Base-by-base conservation (phyloP, 2,329 filamentous ascomycete species). In the Lizonia empirigonia region DNA sequence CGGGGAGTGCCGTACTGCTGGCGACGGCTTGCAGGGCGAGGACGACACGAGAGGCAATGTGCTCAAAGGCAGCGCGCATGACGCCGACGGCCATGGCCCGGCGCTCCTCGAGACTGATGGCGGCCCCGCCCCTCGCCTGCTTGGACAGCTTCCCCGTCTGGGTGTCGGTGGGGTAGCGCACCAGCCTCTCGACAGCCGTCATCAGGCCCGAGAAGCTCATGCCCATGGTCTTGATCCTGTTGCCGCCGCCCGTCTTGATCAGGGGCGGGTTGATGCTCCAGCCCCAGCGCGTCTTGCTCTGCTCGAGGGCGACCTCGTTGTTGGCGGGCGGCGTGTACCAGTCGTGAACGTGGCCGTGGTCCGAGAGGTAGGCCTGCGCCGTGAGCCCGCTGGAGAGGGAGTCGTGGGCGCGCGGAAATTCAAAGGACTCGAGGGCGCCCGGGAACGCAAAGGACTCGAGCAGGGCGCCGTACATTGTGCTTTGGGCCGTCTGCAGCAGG, bases 1-100 rank as follows among this genome's bases (percentile, higher is more conserved):
- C 87, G 16, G 59, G 53, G 19, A 50, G 26, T 9, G 30, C 19
- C 13, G 55, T 46, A 13, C 24, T n/a, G 3, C 34, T 13, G 1
- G 23, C 22, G 12, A 47, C 44, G 9, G 69, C 64, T 37, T 81
- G 73, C n/a, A 96, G 77, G 1, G 84, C 88, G 34, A 94, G 77
- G 12, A 93, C 71, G 2, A 94, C 80, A 8, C 93, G 83, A 58
- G 85, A 88, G 1, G 85, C 86, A 20, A 97, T 78, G 75, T 97
- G 93, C 71, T 96, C 91, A 70, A 97, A 99, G 13, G 87, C 85
- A 2, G 91, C 79, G 27, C 86, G 82, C 87, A 97, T 92, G 1
- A 85, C 80, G 57, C 89, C 86, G 32, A 81, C 79, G 1, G 89
- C 93, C 34, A 99, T 78, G 2, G 79, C 77, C 22, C 82, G 80